A percentile compares a stretch with the other conserved stretches of the same genome.
Conservation (phyloP, 768 basidiomycete genomes). For the Calocybe cyanea region DNA sequence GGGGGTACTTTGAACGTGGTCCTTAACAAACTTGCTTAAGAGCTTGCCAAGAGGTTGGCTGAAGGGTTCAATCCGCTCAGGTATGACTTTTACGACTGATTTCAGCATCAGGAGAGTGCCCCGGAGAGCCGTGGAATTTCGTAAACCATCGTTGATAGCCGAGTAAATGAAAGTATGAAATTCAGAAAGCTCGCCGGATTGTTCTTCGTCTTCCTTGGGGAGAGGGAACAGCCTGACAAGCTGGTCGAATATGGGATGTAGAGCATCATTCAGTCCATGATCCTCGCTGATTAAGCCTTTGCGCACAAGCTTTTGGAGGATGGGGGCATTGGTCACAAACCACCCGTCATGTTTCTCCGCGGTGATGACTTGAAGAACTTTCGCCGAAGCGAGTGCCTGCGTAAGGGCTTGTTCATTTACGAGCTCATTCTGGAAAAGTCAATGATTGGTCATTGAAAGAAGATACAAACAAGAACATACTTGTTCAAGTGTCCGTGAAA, state of each 20-base stretch:
- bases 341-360: constrained; percentile 81
- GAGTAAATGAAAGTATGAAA: constrained; percentile 76
- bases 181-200: constrained; percentile 64
- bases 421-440: constrained; percentile 58
- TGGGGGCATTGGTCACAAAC: constrained; percentile 67
- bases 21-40: constrained; percentile 81
- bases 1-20: constrained; percentile 65
- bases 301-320: constrained; percentile 79
- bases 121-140: constrained; percentile 64
- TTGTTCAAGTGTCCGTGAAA: constrained; percentile 79
- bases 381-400: constrained; percentile 76
- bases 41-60: constrained; percentile 74
- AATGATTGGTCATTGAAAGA: constrained; percentile 5
- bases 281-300: constrained; percentile 87
- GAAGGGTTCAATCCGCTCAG: constrained; percentile 84
- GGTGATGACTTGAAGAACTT: constrained; percentile 84
- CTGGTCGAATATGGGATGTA: constrained; percentile 80
- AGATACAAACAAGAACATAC: constrained; percentile 35
- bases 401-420: constrained; percentile 59
- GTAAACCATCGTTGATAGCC: constrained; percentile 76
- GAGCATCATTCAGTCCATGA: constrained; percentile 68
- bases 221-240: constrained; percentile 75
- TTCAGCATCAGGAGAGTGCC: constrained; percentile 86
- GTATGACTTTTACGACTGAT: constrained; percentile 73
- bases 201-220: constrained; percentile 76